Evolutionary conservation across 2,329 filamentous ascomycete species (phyloP), one percentile per base, ranked within the genome.

Genomic region (Colletotrichum neosansevieriae): DNA sequence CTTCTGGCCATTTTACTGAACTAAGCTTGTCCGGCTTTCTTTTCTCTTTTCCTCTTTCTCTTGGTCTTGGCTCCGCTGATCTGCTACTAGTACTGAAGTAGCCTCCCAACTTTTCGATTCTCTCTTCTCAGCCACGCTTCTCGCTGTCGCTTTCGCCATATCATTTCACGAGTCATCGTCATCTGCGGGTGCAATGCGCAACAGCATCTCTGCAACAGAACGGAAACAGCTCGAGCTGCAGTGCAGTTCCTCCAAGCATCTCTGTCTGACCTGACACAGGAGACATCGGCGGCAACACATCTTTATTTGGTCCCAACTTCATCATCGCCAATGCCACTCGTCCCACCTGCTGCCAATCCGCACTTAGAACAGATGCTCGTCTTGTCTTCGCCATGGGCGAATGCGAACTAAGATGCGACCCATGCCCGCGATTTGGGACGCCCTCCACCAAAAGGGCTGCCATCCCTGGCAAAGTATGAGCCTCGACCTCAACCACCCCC

Each of bases 381-480:
- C 29, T 29, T 36, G 50, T 54, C 32, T 38, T 54, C 19, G 49
- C 15, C 47, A 29, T 63, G 49, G 49, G 34, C 38, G 49, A 66
- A 34, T 45, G 50, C 40, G 49, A 54, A 49, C 40, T 54, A 13
- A 21, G 17, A 49, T n/a, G 6, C 11, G 40, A 51, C 29, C 51
- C 59, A 13, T 42, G 49, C n/a, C 51, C 49, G 29, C 40, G 40
- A 53, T 50, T 58, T 10, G 40, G 50, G 44, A 49, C 17, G 15
- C 50, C 42, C 44, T 49, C 38, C n/a, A 45, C 40, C n/a, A 13
- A 34, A 17, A 29, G 53, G n/a, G 34, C 49, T 21, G 24, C 50
- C 32, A 67, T 40, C 57, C 62, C 40, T 65, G 57, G 15, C 47
- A 17, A 13, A 15, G 19, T 32, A 19, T 40, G 38, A 63, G 45